phyloP scores from a whole-genome alignment of 768 basidiomycete species.

The Leucogyrophana mollusca region DNA sequence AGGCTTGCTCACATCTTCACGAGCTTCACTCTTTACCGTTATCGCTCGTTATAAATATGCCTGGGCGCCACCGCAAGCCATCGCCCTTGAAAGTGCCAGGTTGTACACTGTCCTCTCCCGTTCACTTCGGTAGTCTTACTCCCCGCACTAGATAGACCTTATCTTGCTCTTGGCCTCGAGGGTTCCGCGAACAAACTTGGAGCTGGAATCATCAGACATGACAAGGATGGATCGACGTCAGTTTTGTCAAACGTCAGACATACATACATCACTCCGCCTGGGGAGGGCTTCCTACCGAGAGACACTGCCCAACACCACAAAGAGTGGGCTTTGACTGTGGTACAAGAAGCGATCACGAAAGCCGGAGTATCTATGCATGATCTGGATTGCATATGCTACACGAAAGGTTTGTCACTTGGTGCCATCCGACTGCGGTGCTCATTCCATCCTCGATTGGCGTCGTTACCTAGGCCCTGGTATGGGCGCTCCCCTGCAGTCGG shows the following conservation, averaged over 20 bases:
- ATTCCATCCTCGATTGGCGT: not conserved
- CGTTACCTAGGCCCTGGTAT: constrained; percentile 85
- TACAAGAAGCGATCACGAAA: constrained; percentile 69
- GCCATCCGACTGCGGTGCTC: no score
- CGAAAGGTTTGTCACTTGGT: constrained; percentile 70
- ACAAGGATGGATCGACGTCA: constrained; percentile 62
- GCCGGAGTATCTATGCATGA: constrained; percentile 73
- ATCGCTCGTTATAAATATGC: no score
- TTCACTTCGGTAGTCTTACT: constrained; percentile 8
- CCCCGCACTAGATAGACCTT: constrained; percentile 51
- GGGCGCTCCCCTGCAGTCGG: constrained; percentile 95
- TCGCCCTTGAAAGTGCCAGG: constrained; percentile 32
- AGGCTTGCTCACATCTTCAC: no score
- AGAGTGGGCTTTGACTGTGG: constrained; percentile 84
- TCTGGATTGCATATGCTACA: constrained; percentile 94
- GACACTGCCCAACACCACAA: constrained; percentile 97
- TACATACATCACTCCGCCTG: constrained; percentile 98
- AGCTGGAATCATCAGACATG: constrained; percentile 87
- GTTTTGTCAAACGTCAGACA: constrained; percentile 94
- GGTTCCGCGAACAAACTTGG: constrained; percentile 99
- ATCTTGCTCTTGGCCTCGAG: constrained; percentile 93
- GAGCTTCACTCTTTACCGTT: no score
- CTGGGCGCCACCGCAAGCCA: constrained; percentile 17
- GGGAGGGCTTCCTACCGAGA: constrained; percentile 94
- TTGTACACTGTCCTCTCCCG: constrained; percentile 18